Percentiles rank a stretch among this genome's conserved stretches.
Conservation (phyloP, 768 basidiomycete species). For the Collybiopsis luxurians region DNA sequence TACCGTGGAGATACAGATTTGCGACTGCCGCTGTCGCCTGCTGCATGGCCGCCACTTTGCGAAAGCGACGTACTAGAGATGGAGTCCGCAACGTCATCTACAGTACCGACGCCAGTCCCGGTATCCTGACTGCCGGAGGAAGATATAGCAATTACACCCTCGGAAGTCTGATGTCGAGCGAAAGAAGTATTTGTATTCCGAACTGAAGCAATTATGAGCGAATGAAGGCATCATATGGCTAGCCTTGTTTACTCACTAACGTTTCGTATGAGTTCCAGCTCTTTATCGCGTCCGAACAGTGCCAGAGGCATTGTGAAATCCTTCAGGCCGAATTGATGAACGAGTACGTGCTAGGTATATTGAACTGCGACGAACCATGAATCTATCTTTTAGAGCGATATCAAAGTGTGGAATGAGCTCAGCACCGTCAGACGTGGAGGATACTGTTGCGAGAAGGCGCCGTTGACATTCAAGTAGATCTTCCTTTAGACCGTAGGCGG, state of each 20-base stretch:
- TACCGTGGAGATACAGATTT: conserved; percentile 10
- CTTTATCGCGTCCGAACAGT: conserved; percentile 72
- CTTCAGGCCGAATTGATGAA: conserved; percentile 24
- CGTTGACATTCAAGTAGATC: conserved; percentile 71
- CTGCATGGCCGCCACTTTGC: conserved; percentile 9
- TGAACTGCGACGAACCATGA: conserved; percentile 42
- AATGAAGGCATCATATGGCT: conserved; percentile 9
- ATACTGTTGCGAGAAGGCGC: conserved; percentile 56
- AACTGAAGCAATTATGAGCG: conserved; percentile 31
- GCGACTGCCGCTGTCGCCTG: not conserved
- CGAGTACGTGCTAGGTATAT: not conserved
- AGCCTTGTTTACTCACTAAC: conserved; percentile 45
- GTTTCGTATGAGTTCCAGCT: conserved; percentile 64
- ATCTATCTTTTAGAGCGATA: conserved; percentile 63
- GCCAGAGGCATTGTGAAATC: conserved; percentile 70
- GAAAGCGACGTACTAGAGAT: conserved; percentile 40
- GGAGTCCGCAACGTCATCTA: conserved; percentile 42
- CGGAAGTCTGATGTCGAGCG: conserved; percentile 47
- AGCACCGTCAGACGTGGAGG: conserved; percentile 50
- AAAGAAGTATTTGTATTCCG: conserved; percentile 56
- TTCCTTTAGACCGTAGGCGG: conserved; percentile 63
- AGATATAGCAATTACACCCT: conserved; percentile 37
- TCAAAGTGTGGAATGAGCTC: conserved; percentile 73
- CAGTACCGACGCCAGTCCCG: conserved; percentile 21
- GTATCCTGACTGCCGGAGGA: conserved; percentile 28